Percentiles rank a stretch among this genome's conserved stretches.
These are phyloP conservation scores for Citrus hindsii DNA, from an alignment of 345 rosid genomes.

Conservation along the genomic window DNA sequence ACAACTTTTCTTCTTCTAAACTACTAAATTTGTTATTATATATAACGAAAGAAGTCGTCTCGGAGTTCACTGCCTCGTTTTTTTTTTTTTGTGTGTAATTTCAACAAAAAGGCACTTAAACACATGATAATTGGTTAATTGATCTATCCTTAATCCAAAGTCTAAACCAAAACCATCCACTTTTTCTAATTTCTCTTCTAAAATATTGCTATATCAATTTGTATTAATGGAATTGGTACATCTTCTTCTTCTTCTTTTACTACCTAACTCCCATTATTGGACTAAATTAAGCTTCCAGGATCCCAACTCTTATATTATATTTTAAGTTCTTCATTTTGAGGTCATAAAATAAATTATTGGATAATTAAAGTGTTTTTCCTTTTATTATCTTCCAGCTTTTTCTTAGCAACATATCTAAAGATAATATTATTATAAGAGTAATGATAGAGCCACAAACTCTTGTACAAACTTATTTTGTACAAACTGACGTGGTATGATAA, in stretches of 20 bases:
- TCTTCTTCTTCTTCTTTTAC: not conserved
- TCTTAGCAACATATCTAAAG: not conserved
- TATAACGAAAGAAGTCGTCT: not conserved
- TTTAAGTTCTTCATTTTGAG: not conserved
- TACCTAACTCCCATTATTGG: conserved; percentile 7
- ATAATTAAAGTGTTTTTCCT: no score
- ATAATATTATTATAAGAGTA: no score
- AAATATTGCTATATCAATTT: not conserved
- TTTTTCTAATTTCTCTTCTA: not conserved
- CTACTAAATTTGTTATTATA: no score
- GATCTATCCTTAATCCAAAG: conserved; percentile 2
- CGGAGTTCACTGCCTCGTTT: not conserved
- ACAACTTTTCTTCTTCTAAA: not conserved
- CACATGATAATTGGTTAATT: not conserved
- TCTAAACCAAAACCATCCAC: conserved; percentile 2
- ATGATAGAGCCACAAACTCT: no score
- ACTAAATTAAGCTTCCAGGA: not conserved
- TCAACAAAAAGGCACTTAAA: not conserved
- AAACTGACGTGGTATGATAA: no score
- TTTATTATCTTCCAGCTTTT: no score
- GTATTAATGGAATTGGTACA: not conserved
- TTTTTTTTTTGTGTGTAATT: not conserved
- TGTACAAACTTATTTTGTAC: no score
- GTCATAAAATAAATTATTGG: no score
- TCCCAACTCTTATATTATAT: not conserved